A percentile compares a stretch with the other conserved stretches of the same genome.
Evolutionary conservation across 257 asterid species (phyloP).

Genomic region (Scutellaria baicalensis): DNA sequence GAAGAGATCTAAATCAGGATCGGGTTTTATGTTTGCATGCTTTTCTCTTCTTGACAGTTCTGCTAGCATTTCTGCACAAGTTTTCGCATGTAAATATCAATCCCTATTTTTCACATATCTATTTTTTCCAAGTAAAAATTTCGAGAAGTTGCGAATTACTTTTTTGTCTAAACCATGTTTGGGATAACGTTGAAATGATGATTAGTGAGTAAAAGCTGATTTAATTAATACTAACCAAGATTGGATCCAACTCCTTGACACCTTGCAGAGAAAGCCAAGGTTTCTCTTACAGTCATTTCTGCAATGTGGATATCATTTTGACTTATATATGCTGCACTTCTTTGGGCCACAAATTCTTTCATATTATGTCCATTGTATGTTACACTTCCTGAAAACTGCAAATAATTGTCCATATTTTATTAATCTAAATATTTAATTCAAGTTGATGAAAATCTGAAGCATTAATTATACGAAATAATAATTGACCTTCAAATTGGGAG

Average conservation of each 20-base stretch:
- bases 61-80: constrained; percentile 48
- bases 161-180: too few species aligned
- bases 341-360: too few species aligned
- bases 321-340: constrained; percentile 65
- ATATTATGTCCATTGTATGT: constrained; percentile 52
- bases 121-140: too few species aligned
- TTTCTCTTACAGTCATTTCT: constrained; percentile 66
- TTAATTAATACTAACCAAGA: constrained; percentile 28
- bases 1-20: constrained; percentile 53
- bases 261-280: constrained; percentile 61
- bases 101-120: too few species aligned
- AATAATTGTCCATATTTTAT: background rate
- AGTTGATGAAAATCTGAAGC: too few species aligned
- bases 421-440: too few species aligned
- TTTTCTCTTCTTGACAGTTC: too few species aligned
- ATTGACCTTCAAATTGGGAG: constrained; percentile 41
- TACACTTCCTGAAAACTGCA: constrained; percentile 49
- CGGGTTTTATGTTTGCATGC: constrained; percentile 56
- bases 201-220: too few species aligned
- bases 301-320: constrained; percentile 61
- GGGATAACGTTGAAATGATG: too few species aligned
- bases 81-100: background rate
- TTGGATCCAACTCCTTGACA: constrained; percentile 68
- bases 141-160: too few species aligned
- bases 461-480: too few species aligned